Base-by-base conservation (phyloP, 768 basidiomycete species). In the Chlorophyllum brunneum region DNA sequence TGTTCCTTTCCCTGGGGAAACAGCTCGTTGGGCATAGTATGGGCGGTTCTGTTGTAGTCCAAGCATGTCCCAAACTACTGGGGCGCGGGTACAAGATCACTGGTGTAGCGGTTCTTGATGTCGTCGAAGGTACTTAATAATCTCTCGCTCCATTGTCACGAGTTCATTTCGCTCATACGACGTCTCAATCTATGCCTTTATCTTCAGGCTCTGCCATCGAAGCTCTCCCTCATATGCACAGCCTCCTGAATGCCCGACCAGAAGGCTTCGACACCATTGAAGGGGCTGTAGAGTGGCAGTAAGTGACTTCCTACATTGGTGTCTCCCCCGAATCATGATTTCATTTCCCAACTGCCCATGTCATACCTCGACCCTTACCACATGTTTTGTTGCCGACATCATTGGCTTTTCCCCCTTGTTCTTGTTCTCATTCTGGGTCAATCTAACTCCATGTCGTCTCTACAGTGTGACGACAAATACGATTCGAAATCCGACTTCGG, bases 231-330 rank as follows among this genome's bases (percentile, higher is more conserved):
- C 81, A 90, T 59, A 99, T 99, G 97, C 83, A 90, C 54, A 82
- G 76, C 36, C 81, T 98, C 30, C 77, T 99, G 26, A 86, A 88
- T 52, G 81, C 85, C 23, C 82, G 94, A 9, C 97, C 95, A 5
- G 85, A 83, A 42, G 86, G 87, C 0, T 99, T 98, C 65, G 79
- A 82, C 48, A 88, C 80, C 38, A 69, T 86, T 6, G 88, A 95
- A 63, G 87, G 88, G 47, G 94, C 88, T 0, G 83, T 99, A 36
- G 85, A 91, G 54, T 99, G 97, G 97, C 95, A 98, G 94, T 98
- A 68, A 62, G 94, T 76, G 7, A 22, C 20, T 26, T 55, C 23
- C 38, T 37, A 7, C 10, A 5, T 11, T 18, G 16, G 6, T 33
- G 15, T 13, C 26, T 37, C 42, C 22, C n/a, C 23, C 9, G 8